Base-by-base conservation (phyloP, 2,329 filamentous ascomycete genomes). In the Botrytis deweyae region DNA sequence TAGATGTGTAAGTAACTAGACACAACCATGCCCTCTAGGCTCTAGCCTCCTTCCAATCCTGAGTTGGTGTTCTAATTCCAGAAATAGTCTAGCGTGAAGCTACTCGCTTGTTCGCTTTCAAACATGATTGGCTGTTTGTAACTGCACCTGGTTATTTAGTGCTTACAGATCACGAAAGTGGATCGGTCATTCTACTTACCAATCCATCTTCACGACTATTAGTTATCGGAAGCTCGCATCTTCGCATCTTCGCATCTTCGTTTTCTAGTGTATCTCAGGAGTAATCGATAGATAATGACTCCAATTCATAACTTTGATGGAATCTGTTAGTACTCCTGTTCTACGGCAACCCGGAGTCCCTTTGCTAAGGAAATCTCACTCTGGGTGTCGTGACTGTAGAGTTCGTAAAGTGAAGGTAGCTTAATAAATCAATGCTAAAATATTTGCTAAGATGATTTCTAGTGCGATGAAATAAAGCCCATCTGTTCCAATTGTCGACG, bases 81-180 rank as follows among this genome's bases (percentile, higher is more conserved):
- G 25, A 38, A 67, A 36, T 29, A 8, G 22, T 16, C 2, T 67
- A 67, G 44, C 29, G 44, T 52, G 44, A 25, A 8, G 29, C 25
- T 16, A 67, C 20, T 67, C 64, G 64, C 44, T 40, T 49, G 29
- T 67, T 52, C 33, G 64, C 29, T 67, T 38, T 67, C 64, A 38
- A 52, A 8, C 38, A 12, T 67, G 44, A 52, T 67, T 67, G 64
- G 29, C 10, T 29, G 3, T 67, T 38, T 9, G 20, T 10, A n/a
- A 52, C 33, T 9, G 25, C 64, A 29, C 40, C 18, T 20, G 40
- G 25, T 29, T 1, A 12, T 64, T 46, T 33, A n/a, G 29, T 22
- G 33, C 33, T 36, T 61, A 61, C 25, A 25, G 6, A 52, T 52
- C 49, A n/a, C 12, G 9, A 52, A 52, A n/a, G 49, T 52, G 49